Percentiles rank a stretch among this genome's conserved stretches.
Evolutionary conservation across 306 rosid genomes (phyloP).

Genomic region (Lathyrus oleraceus): DNA sequence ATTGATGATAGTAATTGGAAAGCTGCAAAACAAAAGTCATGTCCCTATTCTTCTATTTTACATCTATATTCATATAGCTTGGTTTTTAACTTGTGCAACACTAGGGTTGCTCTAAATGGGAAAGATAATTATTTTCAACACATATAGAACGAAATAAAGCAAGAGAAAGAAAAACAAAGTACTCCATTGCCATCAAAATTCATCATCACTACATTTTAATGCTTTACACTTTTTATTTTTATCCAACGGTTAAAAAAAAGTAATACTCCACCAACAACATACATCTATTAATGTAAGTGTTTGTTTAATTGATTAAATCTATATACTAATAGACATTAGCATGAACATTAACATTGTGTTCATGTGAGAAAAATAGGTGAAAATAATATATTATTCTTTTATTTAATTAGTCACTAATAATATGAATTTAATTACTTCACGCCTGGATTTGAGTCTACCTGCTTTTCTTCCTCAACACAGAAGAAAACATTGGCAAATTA

Average conservation of each 20-base stretch:
- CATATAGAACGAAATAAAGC: background rate
- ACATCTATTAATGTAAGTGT: background rate
- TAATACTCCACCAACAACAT: background rate
- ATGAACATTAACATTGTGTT: background rate
- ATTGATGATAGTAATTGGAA: slow-evolving; percentile 40
- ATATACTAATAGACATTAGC: too few relatives aligned
- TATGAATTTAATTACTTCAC: slow-evolving; percentile 26
- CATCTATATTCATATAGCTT: slow-evolving; percentile 32
- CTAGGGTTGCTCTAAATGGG: slow-evolving; percentile 33
- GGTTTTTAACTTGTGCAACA: background rate
- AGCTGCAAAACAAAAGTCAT: slow-evolving; percentile 45
- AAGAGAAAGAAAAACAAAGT: background rate
- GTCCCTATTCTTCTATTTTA: slow-evolving; percentile 28
- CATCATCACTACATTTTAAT: background rate
- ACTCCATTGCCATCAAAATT: background rate
- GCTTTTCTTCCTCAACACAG: slow-evolving; percentile 1
- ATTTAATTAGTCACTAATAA: slow-evolving; percentile 1
- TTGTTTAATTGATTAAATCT: too few relatives aligned
- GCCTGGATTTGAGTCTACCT: slow-evolving; percentile 35
- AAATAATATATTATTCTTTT: background rate
- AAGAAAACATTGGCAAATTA: slow-evolving; percentile 20
- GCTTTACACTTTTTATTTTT: background rate
- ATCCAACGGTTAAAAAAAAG: slow-evolving; percentile 1
- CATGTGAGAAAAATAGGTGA: slow-evolving; percentile 29
- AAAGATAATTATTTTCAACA: slow-evolving; percentile 25